These are phyloP conservation scores for Heterobasidion irregulare DNA, from an alignment of 1,284 basidiomycete genomes.

Conservation along the genomic window DNA sequence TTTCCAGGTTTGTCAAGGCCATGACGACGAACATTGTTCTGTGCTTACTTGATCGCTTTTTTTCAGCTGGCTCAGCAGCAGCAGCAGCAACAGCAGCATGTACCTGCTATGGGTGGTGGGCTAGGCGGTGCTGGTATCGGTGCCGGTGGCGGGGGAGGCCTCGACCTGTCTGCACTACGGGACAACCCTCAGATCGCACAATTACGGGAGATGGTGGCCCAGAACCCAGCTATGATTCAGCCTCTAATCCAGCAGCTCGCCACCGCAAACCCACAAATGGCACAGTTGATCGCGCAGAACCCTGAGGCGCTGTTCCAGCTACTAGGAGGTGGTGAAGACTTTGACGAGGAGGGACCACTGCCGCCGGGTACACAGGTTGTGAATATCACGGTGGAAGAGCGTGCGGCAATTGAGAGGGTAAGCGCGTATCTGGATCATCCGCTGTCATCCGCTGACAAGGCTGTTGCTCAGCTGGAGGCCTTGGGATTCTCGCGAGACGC, in stretches of 20 bases:
- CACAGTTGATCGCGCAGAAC: conserved; percentile 55
- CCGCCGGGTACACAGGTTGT: conserved; percentile 65
- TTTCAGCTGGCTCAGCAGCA: conserved; percentile 65
- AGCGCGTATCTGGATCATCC: too few species aligned
- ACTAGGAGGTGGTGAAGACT: conserved; percentile 41
- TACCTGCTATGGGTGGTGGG: too few species aligned
- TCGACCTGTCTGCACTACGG: conserved; percentile 47
- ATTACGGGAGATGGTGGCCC: conserved; percentile 59
- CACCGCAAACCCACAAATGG: conserved; percentile 65
- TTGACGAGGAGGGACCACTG: conserved; percentile 39
- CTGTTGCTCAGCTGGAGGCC: conserved; percentile 55
- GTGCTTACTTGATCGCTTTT: conserved; percentile 6
- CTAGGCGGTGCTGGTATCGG: conserved; percentile 19
- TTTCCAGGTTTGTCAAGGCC: conserved; percentile 48
- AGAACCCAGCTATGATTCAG: conserved; percentile 77
- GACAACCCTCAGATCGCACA: conserved; percentile 59
- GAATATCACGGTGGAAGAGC: conserved; percentile 78
- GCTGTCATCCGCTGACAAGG: conserved; percentile 20
- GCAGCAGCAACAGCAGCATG: conserved; percentile 32
- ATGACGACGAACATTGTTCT: not conserved
- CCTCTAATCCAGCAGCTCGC: conserved; percentile 80
- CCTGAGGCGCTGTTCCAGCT: conserved; percentile 66
- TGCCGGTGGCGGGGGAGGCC: conserved; percentile 25
- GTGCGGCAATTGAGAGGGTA: conserved; percentile 80
- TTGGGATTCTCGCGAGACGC: conserved; percentile 80